Evolutionary conservation across 1,284 basidiomycete species (phyloP), one percentile per base, ranked within the genome.

Genomic region (Ustilago nuda): DNA sequence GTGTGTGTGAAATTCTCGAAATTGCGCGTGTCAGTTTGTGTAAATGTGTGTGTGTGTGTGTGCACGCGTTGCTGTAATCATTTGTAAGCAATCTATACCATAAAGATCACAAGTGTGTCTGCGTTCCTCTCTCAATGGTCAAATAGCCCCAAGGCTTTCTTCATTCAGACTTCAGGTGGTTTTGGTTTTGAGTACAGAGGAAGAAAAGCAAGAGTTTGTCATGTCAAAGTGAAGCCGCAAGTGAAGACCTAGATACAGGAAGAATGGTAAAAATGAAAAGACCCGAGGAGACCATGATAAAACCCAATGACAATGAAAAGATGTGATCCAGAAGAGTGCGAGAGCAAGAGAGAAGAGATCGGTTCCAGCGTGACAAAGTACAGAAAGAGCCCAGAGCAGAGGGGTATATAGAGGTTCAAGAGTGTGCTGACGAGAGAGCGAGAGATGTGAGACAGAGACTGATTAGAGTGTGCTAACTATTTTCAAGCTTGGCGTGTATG

Each of bases 401-500:
- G 27, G 48, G 48, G 48, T 50, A 39, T 39, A 39, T 39, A 39
- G 15, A 17, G 15, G 15, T 11, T 17, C 11, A 9, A 11, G 37
- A 39, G 11, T 39, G 23, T 39, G 37, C 37, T 39, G 37, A 11
- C 51, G 51, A 53, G 9, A 56, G 39, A 41, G 37, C n/a, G 33
- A 39, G 53, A 55, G 36, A 39, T 27, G 23, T 27, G 23, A 27
- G 23, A 57, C 41, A 41, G 32, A 58, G 30, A 50, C 39, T 36
- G 11, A 15, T 37, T 33, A 51, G 41, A 59, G 32, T 8, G 41
- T 53, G 52, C 52, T 36, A 30, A 55, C 53, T 55, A 39, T 39
- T 55, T 56, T 56, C 41, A 54, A 19, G 51, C 51, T 61, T 61
- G 59, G 23, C 59, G 59, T 61, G 59, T 61, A 61, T 61, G 43